Evolutionary conservation across 495 filamentous ascomycete genomes (phyloP).

Genomic region (Lophiostoma macrostomum): DNA sequence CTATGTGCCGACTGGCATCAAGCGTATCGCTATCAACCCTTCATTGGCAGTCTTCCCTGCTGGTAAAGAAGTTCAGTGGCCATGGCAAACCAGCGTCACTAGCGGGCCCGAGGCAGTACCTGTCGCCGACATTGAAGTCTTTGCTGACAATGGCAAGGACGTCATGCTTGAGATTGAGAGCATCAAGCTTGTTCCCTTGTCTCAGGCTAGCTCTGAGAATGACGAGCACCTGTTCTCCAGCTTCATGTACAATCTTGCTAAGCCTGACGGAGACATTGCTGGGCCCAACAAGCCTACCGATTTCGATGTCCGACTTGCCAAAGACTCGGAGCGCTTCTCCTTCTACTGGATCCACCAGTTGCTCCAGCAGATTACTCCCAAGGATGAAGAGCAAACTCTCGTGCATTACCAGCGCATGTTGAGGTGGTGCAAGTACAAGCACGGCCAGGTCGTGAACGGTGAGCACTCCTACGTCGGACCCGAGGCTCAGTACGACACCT

Average conservation of each 20-base stretch:
- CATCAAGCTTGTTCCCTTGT: background rate
- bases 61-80: too few species aligned
- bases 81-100: background rate
- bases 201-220: background rate
- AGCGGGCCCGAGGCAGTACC: background rate
- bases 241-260: background rate
- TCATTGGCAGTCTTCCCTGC: background rate
- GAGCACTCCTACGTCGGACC: background rate
- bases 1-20: background rate
- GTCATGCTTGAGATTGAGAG: background rate
- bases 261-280: background rate
- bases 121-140: background rate
- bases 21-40: conserved; percentile 3
- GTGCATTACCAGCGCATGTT: background rate
- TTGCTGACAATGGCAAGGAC: background rate
- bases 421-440: background rate
- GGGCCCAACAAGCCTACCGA: background rate
- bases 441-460: background rate
- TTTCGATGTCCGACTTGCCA: background rate
- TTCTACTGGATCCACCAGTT: background rate
- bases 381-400: background rate
- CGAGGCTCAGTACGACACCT: background rate
- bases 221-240: background rate
- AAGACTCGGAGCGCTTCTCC: background rate
- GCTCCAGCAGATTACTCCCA: background rate